A percentile compares a stretch with the other conserved stretches of the same genome.
These are phyloP conservation scores for Euphrasia arctica DNA, from an alignment of 305 asterid genomes.

Conservation along the genomic window DNA sequence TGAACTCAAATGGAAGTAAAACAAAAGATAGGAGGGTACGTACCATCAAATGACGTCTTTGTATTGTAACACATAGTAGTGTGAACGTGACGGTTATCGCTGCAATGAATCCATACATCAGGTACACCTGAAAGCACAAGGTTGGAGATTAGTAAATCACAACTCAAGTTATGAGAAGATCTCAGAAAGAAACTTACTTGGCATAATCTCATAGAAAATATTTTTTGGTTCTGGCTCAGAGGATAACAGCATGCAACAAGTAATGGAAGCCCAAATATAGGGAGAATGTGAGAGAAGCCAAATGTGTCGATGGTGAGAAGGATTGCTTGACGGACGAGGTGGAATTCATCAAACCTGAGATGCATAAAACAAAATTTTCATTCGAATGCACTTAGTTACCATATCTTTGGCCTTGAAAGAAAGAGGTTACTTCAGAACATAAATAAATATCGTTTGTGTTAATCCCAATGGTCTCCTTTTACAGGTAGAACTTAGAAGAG, in stretches of 20 bases:
- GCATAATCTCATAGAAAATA: slow-evolving; percentile 46
- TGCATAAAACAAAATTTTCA: slow-evolving; percentile 5
- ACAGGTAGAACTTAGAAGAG: slow-evolving; percentile 1
- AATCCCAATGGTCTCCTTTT: not conserved
- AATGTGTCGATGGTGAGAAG: slow-evolving; percentile 82
- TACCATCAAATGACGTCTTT: slow-evolving; percentile 97
- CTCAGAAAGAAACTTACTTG: slow-evolving; percentile 44
- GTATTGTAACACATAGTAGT: slow-evolving; percentile 74
- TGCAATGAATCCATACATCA: slow-evolving; percentile 66
- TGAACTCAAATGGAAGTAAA: not conserved
- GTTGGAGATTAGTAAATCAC: slow-evolving; percentile 7
- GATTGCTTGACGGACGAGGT: slow-evolving; percentile 75
- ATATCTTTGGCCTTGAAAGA: not conserved
- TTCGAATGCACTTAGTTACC: slow-evolving; percentile 17
- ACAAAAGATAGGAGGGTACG: not conserved
- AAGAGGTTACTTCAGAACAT: slow-evolving; percentile 1
- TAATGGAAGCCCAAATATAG: slow-evolving; percentile 80
- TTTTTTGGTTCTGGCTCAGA: slow-evolving; percentile 36
- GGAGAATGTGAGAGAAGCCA: slow-evolving; percentile 85
- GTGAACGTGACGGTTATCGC: slow-evolving; percentile 66
- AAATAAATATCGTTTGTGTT: not conserved
- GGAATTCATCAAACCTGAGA: slow-evolving; percentile 88
- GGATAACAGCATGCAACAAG: slow-evolving; percentile 46
- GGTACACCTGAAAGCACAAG: slow-evolving; percentile 64
- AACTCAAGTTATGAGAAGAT: not conserved